Evolutionary conservation across 495 filamentous ascomycete genomes (phyloP).

Genomic region (Annulohypoxylon moriforme): DNA sequence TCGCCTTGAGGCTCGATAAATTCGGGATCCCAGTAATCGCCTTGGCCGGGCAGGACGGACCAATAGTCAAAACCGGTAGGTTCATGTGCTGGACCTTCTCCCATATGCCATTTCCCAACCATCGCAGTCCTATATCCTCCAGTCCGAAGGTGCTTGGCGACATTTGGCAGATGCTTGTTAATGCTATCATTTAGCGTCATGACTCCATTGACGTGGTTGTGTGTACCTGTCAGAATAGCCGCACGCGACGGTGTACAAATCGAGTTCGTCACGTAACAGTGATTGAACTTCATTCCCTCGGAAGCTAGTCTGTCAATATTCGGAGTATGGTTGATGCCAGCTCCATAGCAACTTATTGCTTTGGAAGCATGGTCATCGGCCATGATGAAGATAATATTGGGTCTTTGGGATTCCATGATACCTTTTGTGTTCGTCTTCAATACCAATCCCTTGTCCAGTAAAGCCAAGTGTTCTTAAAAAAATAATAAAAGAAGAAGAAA

Average conservation of each 20-base stretch:
- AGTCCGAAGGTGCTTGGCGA: conserved; percentile 54
- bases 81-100: conserved; percentile 54
- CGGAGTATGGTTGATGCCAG: conserved; percentile 58
- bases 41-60: conserved; percentile 55
- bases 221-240: conserved; percentile 56
- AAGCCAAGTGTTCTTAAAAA: not conserved
- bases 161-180: conserved; percentile 57
- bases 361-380: conserved; percentile 62
- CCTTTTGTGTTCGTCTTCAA: not conserved
- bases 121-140: conserved; percentile 59
- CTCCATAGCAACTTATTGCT: conserved; percentile 55
- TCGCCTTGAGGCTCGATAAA: conserved; percentile 50
- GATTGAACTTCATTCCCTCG: conserved; percentile 61
- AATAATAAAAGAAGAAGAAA: not conserved
- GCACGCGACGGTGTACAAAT: conserved; percentile 60
- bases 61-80: conserved; percentile 59
- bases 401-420: conserved; percentile 29
- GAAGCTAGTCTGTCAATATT: conserved; percentile 56
- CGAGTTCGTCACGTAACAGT: conserved; percentile 61
- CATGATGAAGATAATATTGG: conserved; percentile 62
- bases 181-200: conserved; percentile 56
- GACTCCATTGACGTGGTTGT: conserved; percentile 60
- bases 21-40: conserved; percentile 56
- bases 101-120: conserved; percentile 60
- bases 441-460: not conserved